Evolutionary conservation across 2,329 filamentous ascomycete genomes (phyloP).

Genomic region (Whalleya microplaca): DNA sequence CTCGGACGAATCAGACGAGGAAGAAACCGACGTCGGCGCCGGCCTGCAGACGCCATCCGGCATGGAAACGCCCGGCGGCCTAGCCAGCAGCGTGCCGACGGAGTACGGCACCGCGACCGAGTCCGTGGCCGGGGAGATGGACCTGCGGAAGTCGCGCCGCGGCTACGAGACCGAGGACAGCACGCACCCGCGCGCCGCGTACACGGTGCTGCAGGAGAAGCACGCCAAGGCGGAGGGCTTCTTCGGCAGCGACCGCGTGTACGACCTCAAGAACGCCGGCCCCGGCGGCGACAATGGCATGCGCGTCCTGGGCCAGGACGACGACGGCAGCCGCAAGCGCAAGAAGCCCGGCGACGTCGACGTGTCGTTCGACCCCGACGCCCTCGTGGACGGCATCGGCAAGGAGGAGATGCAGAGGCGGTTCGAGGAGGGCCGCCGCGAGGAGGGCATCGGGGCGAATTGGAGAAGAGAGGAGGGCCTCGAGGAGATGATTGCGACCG

Average conservation of each 20-base stretch:
- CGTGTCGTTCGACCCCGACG: constrained; percentile 86
- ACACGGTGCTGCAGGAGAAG: constrained; percentile 87
- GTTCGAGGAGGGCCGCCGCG: constrained; percentile 74
- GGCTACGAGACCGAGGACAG: constrained; percentile 87
- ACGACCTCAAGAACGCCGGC: constrained; percentile 73
- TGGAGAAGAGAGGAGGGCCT: constrained; percentile 85
- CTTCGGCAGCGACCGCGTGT: constrained; percentile 92
- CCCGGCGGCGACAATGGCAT: too few species aligned
- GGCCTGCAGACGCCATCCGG: constrained; percentile 77
- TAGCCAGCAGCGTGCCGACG: constrained; percentile 78
- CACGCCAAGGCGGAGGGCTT: constrained; percentile 87
- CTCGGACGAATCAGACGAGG: constrained; percentile 68
- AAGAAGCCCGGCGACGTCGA: constrained; percentile 98
- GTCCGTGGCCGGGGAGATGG: constrained; percentile 83
- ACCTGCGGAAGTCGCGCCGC: constrained; percentile 82
- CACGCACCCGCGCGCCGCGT: constrained; percentile 76
- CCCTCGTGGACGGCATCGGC: constrained; percentile 73
- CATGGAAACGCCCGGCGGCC: constrained; percentile 78
- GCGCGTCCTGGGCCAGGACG: constrained; percentile 79
- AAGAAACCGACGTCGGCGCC: constrained; percentile 62
- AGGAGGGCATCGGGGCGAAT: constrained; percentile 68
- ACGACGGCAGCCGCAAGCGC: constrained; percentile 72
- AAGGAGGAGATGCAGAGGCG: constrained; percentile 81
- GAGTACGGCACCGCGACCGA: constrained; percentile 73
- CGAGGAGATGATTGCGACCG: constrained; percentile 93